A percentile compares a stretch with the other conserved stretches of the same genome.
These are phyloP conservation scores for Agrocybe pediades DNA, from an alignment of 768 basidiomycete genomes.

Conservation along the genomic window DNA sequence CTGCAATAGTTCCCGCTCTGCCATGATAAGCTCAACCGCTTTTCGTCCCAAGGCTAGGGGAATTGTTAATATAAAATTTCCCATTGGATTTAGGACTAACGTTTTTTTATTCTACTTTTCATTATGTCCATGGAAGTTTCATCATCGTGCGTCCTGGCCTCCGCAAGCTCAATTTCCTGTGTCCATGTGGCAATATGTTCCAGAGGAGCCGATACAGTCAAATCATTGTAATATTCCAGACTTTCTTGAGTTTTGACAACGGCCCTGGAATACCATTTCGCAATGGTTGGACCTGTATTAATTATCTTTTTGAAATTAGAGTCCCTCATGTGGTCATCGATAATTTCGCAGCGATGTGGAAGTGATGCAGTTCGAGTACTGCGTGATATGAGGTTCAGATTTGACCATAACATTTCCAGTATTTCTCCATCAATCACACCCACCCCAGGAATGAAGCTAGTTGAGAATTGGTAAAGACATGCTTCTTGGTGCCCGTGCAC, in stretches of 20 bases:
- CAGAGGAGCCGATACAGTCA: too few relatives aligned
- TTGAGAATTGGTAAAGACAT: conserved; percentile 25
- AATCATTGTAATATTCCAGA: neutral
- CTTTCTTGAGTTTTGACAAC: neutral
- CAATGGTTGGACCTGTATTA: conserved; percentile 11
- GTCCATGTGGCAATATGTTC: neutral
- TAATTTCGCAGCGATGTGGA: conserved; percentile 24
- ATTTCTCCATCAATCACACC: conserved; percentile 31
- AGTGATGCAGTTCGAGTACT: conserved; percentile 22
- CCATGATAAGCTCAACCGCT: neutral
- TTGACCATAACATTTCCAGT: conserved; percentile 32
- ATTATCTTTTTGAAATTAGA: conserved; percentile 32
- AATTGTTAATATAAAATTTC: neutral
- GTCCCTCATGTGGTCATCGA: conserved; percentile 30
- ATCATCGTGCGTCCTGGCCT: neutral
- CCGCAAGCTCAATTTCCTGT: conserved; percentile 3
- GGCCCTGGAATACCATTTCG: neutral
- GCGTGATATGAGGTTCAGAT: conserved; percentile 22
- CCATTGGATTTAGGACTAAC: neutral
- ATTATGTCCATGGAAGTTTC: conserved; percentile 3
- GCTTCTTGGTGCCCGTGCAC: conserved; percentile 25
- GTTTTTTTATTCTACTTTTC: neutral
- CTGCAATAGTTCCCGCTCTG: neutral
- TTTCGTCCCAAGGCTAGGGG: neutral
- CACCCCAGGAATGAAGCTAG: conserved; percentile 27